phyloP scores from a whole-genome alignment of 176 grass and related monocot species.

The Musa schizocarpa region DNA sequence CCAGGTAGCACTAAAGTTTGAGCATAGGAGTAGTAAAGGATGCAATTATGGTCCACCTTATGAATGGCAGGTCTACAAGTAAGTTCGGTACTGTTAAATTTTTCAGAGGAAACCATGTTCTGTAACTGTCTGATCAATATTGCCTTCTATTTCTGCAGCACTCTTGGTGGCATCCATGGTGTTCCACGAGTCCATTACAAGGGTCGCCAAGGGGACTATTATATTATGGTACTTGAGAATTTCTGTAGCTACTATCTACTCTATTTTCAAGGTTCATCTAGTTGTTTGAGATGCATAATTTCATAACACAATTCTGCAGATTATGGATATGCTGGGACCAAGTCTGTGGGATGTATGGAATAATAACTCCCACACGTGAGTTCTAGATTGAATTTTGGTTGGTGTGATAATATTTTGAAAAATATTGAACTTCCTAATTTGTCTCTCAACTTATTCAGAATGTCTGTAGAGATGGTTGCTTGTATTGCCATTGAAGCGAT shows the following conservation, averaged over 20 bases:
- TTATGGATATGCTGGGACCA: conserved; percentile 96
- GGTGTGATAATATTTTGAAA: not conserved
- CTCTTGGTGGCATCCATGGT: conserved; percentile 64
- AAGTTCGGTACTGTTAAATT: conserved; percentile 26
- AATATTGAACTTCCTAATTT: conserved; percentile 8
- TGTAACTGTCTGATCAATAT: not conserved
- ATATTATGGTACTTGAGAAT: conserved; percentile 59
- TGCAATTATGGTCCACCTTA: conserved; percentile 78
- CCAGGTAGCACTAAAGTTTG: conserved; percentile 90
- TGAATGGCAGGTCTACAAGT: conserved; percentile 92
- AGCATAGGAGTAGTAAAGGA: conserved; percentile 84
- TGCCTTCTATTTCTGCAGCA: conserved; percentile 29
- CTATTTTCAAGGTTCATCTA: conserved; percentile 14
- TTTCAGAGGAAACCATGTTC: not conserved
- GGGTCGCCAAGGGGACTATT: conserved; percentile 92
- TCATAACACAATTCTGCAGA: conserved; percentile 36
- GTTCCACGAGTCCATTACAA: conserved; percentile 91
- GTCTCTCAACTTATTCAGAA: conserved; percentile 37
- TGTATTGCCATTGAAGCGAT: conserved; percentile 98
- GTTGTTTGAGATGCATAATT: conserved; percentile 21
- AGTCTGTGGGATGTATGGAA: conserved; percentile 95
- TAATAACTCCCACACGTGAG: conserved; percentile 75
- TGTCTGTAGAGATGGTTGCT: conserved; percentile 93
- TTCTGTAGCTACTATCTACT: not conserved
- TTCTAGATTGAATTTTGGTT: conserved; percentile 5